Evolutionary conservation across 768 basidiomycete genomes (phyloP), one percentile per base, ranked within the genome.

Genomic region (Phanerochaete sordida): DNA sequence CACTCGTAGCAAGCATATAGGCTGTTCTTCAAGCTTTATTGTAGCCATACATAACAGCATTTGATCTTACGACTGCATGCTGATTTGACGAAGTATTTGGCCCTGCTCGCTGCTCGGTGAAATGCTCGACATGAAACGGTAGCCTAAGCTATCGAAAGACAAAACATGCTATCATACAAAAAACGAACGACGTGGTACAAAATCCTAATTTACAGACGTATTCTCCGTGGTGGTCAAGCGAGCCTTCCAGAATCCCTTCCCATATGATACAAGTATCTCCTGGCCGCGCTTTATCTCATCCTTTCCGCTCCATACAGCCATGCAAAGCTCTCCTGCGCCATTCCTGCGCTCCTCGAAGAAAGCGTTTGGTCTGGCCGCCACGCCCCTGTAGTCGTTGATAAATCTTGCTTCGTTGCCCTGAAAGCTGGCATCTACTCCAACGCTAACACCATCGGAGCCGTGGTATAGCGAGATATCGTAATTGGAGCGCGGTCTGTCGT

Each of bases 341-440:
- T 77, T 78, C 60, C 83, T 75, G 37, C 74, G 72, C 44, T 92
- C 90, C 52, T 78, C 75, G 65, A 93, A 93, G 28, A 82, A 65
- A 0, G 85, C 88, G 64, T 94, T 94, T 3, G 91, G 85, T 68
- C 77, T 86, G 24, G 72, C 70, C 51, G 70, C 75, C n/a, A 94
- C 77, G 2, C 93, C 91, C 57, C 95, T 82, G 73, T 88, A 98
- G 76, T 96, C 95, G 66, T 97, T 97, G 60, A 93, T 79, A 69
- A 96, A 95, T 67, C 95, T 78, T 1, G 88, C 88, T 71, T 94
- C 91, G 73, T 95, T 97, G 28, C 95, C 95, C 77, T 83, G 83
- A 2, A 46, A 64, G 28, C 77, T 77, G 21, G 93, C 93, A 70
- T 97, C 94, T 43, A 91, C 78, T 1, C 93, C 94, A 21, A 95